Conservation (phyloP, 192 early-diverging fungal species). For the Backusella mclennaniae region DNA sequence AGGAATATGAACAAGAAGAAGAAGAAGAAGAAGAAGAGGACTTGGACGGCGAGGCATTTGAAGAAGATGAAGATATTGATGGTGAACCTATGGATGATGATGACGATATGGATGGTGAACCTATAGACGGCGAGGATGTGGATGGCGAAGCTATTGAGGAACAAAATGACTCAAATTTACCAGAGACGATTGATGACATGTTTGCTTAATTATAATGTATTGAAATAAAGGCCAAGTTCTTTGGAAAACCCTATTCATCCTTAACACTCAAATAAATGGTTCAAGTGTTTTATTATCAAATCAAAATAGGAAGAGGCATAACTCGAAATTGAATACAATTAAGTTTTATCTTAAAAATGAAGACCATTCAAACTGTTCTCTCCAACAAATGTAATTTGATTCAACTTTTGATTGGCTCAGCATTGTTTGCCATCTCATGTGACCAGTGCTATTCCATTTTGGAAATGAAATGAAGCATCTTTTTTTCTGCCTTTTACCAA, state of each 20-base stretch:
- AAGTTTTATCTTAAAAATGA: no score
- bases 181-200: slow-evolving; percentile 17
- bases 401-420: no score
- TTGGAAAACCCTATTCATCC: not conserved
- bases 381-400: no score
- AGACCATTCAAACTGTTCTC: no score
- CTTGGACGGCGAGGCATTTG: slow-evolving; percentile 43
- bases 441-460: no score
- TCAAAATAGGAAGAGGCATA: not conserved
- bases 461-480: no score
- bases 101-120: not conserved
- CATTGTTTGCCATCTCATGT: no score
- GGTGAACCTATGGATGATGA: slow-evolving; percentile 20
- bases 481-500: not conserved
- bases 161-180: not conserved
- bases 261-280: not conserved
- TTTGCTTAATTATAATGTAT: not conserved
- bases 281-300: not conserved
- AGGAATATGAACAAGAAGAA: not conserved
- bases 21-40: slow-evolving; percentile 22
- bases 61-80: slow-evolving; percentile 32
- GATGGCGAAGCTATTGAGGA: not conserved
- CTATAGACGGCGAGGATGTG: not conserved
- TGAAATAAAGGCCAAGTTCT: not conserved
- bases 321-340: no score